Evolutionary conservation across 75 land plant genomes (phyloP).

Genomic region (Selaginella tamariscina): DNA sequence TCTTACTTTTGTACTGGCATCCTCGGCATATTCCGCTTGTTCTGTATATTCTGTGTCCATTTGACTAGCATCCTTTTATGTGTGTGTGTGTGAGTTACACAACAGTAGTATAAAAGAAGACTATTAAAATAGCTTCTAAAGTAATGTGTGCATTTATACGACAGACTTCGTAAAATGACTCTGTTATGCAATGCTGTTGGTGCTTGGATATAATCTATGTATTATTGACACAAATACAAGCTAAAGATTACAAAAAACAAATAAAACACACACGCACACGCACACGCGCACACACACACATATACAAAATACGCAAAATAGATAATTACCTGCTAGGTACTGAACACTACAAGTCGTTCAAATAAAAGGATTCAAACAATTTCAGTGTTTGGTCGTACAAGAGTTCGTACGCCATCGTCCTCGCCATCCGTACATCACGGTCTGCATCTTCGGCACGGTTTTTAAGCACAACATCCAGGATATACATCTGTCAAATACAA

Average conservation of each 20-base stretch:
- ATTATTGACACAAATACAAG: conserved; percentile 26
- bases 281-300: too few relatives aligned
- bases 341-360: conserved; percentile 52
- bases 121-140: too few relatives aligned
- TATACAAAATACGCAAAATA: too few relatives aligned
- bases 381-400: conserved; percentile 96
- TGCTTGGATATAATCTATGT: too few relatives aligned
- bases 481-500: conserved; percentile 61
- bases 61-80: too few relatives aligned
- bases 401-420: conserved; percentile 68
- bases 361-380: conserved; percentile 47
- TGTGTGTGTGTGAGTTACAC: too few relatives aligned
- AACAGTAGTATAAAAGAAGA: too few relatives aligned
- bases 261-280: not conserved
- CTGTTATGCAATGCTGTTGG: too few relatives aligned
- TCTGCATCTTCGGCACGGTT: conserved; percentile 32
- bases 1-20: conserved; percentile 23
- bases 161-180: too few relatives aligned
- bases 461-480: conserved; percentile 79
- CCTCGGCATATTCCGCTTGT: not conserved
- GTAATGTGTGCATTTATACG: too few relatives aligned
- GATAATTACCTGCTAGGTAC: conserved; percentile 61
- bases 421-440: conserved; percentile 59
- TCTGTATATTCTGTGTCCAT: too few relatives aligned
- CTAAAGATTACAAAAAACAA: not conserved